A percentile compares a stretch with the other conserved stretches of the same genome.
phyloP scores from a whole-genome alignment of 169 alveolate species.

The Toxoplasma gondii region DNA sequence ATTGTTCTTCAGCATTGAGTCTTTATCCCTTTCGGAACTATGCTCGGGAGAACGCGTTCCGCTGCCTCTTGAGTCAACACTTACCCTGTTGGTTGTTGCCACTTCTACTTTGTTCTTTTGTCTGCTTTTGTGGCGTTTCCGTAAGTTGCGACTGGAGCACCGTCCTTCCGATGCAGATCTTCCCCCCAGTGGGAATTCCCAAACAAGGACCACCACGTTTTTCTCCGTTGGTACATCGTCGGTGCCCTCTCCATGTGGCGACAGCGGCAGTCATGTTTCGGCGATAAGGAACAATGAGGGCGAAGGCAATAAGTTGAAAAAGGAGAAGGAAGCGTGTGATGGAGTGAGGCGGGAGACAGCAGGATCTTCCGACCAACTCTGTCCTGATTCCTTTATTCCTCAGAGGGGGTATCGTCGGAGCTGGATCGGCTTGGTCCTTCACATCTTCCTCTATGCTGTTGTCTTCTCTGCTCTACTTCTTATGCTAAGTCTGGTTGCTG shows the following conservation, averaged over 20 bases:
- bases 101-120: background rate
- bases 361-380: background rate
- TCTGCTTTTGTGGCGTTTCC: background rate
- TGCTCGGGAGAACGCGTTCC: constrained; percentile 14
- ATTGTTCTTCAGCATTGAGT: background rate
- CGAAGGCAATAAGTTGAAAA: background rate
- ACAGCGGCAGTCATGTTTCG: background rate
- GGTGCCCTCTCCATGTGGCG: background rate
- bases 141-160: background rate
- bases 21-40: background rate
- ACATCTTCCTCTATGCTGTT: background rate
- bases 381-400: background rate
- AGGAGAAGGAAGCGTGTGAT: background rate
- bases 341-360: background rate
- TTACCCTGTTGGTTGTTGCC: background rate
- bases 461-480: background rate
- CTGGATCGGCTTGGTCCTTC: background rate
- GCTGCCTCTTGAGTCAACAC: background rate
- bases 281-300: background rate
- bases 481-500: background rate
- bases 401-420: constrained; percentile 17
- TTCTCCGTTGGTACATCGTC: background rate
- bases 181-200: background rate
- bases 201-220: background rate
- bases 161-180: background rate